Percentiles rank a stretch among this genome's conserved stretches.
phyloP scores from a whole-genome alignment of 768 basidiomycete species.

The Hypsizygus marmoreus region DNA sequence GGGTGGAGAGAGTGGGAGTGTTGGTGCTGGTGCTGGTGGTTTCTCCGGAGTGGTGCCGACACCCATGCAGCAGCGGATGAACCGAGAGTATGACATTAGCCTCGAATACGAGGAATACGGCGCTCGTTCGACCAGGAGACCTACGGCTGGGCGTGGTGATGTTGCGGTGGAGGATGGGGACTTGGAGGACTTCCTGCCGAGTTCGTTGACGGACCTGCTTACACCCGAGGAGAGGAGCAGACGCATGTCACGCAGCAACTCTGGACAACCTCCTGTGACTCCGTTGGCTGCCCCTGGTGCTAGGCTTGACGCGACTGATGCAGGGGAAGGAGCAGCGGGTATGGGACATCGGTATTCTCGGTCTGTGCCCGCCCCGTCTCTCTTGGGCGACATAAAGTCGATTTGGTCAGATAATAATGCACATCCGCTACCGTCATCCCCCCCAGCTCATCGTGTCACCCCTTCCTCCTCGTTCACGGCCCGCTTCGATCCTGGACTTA shows the following conservation, averaged over 20 bases:
- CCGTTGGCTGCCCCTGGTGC: slow-evolving; percentile 11
- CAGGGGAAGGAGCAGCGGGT: slow-evolving; percentile 9
- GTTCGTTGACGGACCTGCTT: slow-evolving; percentile 84
- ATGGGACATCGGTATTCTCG: slow-evolving; percentile 75
- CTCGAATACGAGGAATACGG: slow-evolving; percentile 42
- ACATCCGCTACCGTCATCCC: slow-evolving; percentile 31
- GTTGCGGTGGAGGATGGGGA: slow-evolving; percentile 71
- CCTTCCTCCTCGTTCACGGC: slow-evolving; percentile 60
- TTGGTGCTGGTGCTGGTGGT: slow-evolving; percentile 9
- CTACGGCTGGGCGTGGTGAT: slow-evolving; percentile 25
- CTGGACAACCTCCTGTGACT: slow-evolving; percentile 36
- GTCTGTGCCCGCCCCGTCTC: slow-evolving; percentile 77
- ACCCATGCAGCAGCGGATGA: slow-evolving; percentile 11
- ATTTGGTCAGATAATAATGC: slow-evolving; percentile 71
- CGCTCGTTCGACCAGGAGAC: slow-evolving; percentile 17
- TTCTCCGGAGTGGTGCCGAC: slow-evolving; percentile 6
- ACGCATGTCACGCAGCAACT: slow-evolving; percentile 77
- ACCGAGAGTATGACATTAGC: slow-evolving; percentile 34
- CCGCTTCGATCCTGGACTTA: slow-evolving; percentile 26
- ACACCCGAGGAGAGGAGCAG: slow-evolving; percentile 86
- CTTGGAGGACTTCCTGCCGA: slow-evolving; percentile 86
- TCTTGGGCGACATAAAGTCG: slow-evolving; percentile 74
- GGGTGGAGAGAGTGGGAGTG: slow-evolving; percentile 27
- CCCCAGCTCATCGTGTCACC: slow-evolving; percentile 39
- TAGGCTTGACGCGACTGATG: slow-evolving; percentile 11